Evolutionary conservation across 139 green algal genomes (phyloP), one percentile per base, ranked within the genome.

Genomic region (Chlorella sp.): DNA sequence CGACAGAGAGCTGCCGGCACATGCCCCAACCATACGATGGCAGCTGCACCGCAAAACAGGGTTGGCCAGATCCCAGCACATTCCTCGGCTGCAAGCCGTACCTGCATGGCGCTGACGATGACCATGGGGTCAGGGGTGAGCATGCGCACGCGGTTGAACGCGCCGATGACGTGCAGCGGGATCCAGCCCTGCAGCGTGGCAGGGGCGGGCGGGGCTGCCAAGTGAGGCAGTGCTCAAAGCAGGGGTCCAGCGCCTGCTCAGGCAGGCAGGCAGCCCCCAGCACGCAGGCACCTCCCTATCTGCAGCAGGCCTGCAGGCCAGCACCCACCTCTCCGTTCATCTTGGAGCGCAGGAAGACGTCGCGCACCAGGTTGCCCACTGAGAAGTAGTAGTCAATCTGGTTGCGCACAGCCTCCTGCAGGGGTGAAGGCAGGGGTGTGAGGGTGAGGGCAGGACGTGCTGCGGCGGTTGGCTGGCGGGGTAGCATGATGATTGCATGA

Each of bases 341-440:
- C 78, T 99, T 98, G 21, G 88, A 92, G 4, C 97, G 89, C 88
- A 99, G 79, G 91, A 99, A 99, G 21, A 98, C 90, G 87, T 99
- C 97, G 67, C 95, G 94, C 72, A 89, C 92, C 62, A 99, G 91
- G 87, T 99, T 99, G 18, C 97, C 94, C n/a, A 93, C 88, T 65
- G 89, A 96, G 91, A 99, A 98, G 89, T 99, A 99, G 90, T 98
- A 99, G 81, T 99, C 97, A 68, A 99, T 94, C 91, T 99, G 96
- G 81, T 81, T 87, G 32, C 87, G 74, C 26, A 98, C 93, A 0
- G 94, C 88, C 38, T 92, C 91, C 72, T 60, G 51, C 51, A 60
- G 51, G 51, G 12, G 51, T 2, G 51, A n/a, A n/a, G n/a, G n/a
- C n/a, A n/a, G n/a, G n/a, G n/a, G n/a, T n/a, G n/a, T n/a, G 15